Evolutionary conservation across 441 rosid species (phyloP), one percentile per base, ranked within the genome.

Genomic region (Erodium trifolium): DNA sequence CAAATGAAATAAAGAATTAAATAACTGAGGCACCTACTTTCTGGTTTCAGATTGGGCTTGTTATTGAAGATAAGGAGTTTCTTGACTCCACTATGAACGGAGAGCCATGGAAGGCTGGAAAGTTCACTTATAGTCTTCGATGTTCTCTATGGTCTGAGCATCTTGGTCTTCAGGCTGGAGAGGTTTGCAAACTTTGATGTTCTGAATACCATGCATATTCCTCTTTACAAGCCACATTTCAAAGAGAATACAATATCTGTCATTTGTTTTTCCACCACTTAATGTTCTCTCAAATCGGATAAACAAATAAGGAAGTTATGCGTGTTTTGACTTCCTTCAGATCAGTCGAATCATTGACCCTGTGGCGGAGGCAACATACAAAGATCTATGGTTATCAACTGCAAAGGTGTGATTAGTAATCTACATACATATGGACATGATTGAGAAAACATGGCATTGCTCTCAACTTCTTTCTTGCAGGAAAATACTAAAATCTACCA

Each of bases 61-160:
- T 94, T 66, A 87, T 92, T 2, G 99, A 94, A 80, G 99, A 94
- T 86, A 88, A 82, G 78, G 98, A 90, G 67, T 76, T 85, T 0
- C 86, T 94, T 68, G 87, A 87, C 78, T 94, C 99, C 0, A 75
- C 72, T 75, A 92, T 94, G 98, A 92, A 88, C 71, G 99, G 98
- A 71, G 82, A 85, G 66, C 94, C 96, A 34, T 85, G 96, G 98
- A 88, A 90, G 77, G 98, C 98, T 74, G 99, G 99, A 73, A 92
- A 82, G 68, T 92, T 92, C 77, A 64, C 97, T 64, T 67, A 57
- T 67, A 89, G 93, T 78, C 98, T 95, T 72, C 93, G 99, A 73
- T 89, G 87, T 12, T 85, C 99, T 12, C 79, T 95, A 73, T 95
- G 99, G 99, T 86, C 93, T 1, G 99, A 95, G 76, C 98, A 95